Base-by-base conservation (phyloP, 257 asterid genomes). In the Solanum neorickii region DNA sequence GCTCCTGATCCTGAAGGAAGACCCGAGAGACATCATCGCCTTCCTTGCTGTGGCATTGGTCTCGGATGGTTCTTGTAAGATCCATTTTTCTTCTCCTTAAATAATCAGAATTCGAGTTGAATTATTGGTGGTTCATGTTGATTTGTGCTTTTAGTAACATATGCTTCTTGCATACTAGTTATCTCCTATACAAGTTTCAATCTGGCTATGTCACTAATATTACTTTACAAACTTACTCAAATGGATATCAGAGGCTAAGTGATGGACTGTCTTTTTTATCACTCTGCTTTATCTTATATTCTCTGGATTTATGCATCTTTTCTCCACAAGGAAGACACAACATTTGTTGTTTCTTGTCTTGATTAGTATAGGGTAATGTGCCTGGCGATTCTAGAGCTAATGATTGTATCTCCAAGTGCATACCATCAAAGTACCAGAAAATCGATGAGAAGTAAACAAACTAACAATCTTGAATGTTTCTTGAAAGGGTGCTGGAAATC, bases 31-130 rank as follows among this genome's bases (percentile, higher is more conserved):
- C 89, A 93, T 86, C 92, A 44, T 3, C 97, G 95, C 12, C 97
- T 95, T 69, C 96, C 94, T 27, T 95, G 97, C 94, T 95, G 98
- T 80, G 98, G 98, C 66, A 92, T 93, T 82, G 98, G 98, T 88
- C 1, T 90, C 12, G 98, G 98, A 91, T 95, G 98, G 98, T 94
- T 93, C 95, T 47, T 92, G 98, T 95, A 92, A 93, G 94, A 83
- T 65, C 14, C 60, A 0, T 11, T 42, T 25, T 14, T 10, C 16
- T 25, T 18, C 85, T 68, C 42, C 44, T 80, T 18, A 20, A 80
- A 1, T 18, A 18, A 16, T 29, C 65, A 44, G 11, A 20, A 16
- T 4, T 80, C 27, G 12, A 5, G 2, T 47, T 47, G 68, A 80
- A 46, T 16, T 2, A 27, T 78, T 83, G 21, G 39, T 29, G 31